Base-by-base conservation (phyloP, 208 protist species). In the Naegleria fowleri region DNA sequence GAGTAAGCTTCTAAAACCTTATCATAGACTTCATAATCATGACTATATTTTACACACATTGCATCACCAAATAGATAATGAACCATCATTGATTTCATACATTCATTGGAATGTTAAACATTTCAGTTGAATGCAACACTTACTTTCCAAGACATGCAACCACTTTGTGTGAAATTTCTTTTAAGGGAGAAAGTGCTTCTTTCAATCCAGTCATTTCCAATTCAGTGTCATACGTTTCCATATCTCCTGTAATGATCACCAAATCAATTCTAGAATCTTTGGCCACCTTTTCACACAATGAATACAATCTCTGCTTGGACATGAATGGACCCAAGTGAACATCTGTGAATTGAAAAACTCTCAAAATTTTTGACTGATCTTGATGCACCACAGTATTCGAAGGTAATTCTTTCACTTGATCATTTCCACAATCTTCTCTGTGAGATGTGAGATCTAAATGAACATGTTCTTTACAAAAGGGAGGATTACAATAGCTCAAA, bases 141-240 rank as follows among this genome's bases (percentile, higher is more conserved):
- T 88, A 39, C 39, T 88, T 88, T 58, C 84, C 84, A 38, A 88
- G 29, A 88, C 84, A 88, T 38, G 84, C 84, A 11, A 59, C n/a
- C 3, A 13, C 25, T 33, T 39, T 58, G 11, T n/a, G 29, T 39
- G 19, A 58, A 5, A 88, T 7, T 39, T 58, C 5, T 25, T 33
- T 25, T 11, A 88, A 38, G 5, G 84, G 84, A 39, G 13, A 15
- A 19, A 88, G 55, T n/a, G 36, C 84, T 58, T 88, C 43, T 16
- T n/a, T 39, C 6, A 88, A 9, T 39, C 19, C 39, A 29, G 4
- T n/a, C 5, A 38, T 22, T 22, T 88, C 84, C 4, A 38, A 9
- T 36, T 88, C 41, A 22, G 84, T 25, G 16, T 88, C 41, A 25
- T 58, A 67, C 55, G 84, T 88, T 48, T 88, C 39, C 39, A 67